Base-by-base conservation (phyloP, 73 alveolate species). In the Paramecium biaurelia region DNA sequence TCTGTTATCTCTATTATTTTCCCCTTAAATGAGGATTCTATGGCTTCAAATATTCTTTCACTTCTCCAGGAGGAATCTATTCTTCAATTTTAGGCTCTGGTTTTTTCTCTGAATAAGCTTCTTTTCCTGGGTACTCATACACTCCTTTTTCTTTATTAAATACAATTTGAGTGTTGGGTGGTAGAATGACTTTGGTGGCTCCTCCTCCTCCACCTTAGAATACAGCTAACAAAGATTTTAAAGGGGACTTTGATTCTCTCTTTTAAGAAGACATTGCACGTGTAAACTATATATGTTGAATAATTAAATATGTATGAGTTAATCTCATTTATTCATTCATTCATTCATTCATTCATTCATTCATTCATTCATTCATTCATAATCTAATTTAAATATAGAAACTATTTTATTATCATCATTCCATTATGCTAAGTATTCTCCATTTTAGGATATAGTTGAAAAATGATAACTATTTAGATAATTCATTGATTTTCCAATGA, bases 191-290 rank as follows among this genome's bases (percentile, higher is more conserved):
- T 63, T 63, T 30, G 1, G 84, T 63, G 21, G 84, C 49, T 63
- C 84, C 84, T 30, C 45, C 84, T 63, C 49, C 45, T 24, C 84
- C 45, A 12, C 84, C 49, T 63, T 30, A 24, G 26, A 63, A 63
- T 10, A 63, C 84, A 2, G 41, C 24, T 63, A 63, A 63, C 2
- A 53, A 53, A 2, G 84, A 63, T 63, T 63, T 63, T 26, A 63
- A 30, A 63, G 84, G 84, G 84, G 84, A 63, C 24, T 63, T 63
- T 63, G 84, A 63, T 63, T 63, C 84, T 63, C 84, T 63, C 20
- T 63, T 63, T 63, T 63, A 63, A 14, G 84, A 21, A 63, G 84
- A 63, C 84, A 63, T 63, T 26, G 68, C 68, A 53, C 68, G 68
- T 53, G 68, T 53, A 18, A 53, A 18, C 34, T 53, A 53, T 53